A percentile compares a stretch with the other conserved stretches of the same genome.
Evolutionary conservation across 768 basidiomycete genomes (phyloP).

Genomic region (Leccinum longicurvipes): DNA sequence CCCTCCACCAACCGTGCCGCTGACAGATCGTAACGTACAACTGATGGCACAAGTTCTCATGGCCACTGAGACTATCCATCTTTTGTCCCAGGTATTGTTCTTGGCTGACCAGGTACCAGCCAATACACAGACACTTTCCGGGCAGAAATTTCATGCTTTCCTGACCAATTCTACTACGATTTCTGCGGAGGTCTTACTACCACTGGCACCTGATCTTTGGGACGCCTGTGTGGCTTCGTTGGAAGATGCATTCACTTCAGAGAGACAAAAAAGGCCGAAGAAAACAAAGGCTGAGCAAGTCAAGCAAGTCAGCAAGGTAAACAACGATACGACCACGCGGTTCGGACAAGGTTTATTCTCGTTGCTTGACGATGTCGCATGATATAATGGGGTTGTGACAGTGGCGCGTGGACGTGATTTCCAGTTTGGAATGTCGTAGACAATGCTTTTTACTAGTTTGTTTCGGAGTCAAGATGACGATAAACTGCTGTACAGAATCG

Average conservation of each 20-base stretch:
- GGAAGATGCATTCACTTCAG: slow-evolving; percentile 46
- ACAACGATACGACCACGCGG: slow-evolving; percentile 12
- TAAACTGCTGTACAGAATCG: neutral
- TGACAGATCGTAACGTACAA: slow-evolving; percentile 62
- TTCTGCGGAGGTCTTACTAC: slow-evolving; percentile 21
- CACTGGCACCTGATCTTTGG: slow-evolving; percentile 44
- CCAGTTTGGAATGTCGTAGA: neutral
- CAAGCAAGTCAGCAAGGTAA: slow-evolving; percentile 20
- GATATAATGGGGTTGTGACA: slow-evolving; percentile 5
- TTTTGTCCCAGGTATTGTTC: slow-evolving; percentile 60
- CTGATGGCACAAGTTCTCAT: slow-evolving; percentile 61
- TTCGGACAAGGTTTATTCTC: slow-evolving; percentile 34
- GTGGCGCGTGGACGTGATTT: neutral
- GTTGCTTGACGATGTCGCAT: slow-evolving; percentile 40
- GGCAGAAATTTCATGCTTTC: slow-evolving; percentile 52
- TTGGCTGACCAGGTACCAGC: slow-evolving; percentile 47
- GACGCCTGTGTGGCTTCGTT: slow-evolving; percentile 46
- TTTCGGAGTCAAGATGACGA: neutral
- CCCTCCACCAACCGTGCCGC: slow-evolving; percentile 19
- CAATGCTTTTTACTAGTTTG: neutral
- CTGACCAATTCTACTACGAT: slow-evolving; percentile 36
- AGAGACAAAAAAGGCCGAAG: slow-evolving; percentile 44
- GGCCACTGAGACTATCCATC: slow-evolving; percentile 57
- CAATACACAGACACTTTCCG: slow-evolving; percentile 53
- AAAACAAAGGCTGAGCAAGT: slow-evolving; percentile 27